Percentiles rank a stretch among this genome's conserved stretches.
phyloP scores from a whole-genome alignment of 805 yeast species.

The Wickerhamiella sorbophila region DNA sequence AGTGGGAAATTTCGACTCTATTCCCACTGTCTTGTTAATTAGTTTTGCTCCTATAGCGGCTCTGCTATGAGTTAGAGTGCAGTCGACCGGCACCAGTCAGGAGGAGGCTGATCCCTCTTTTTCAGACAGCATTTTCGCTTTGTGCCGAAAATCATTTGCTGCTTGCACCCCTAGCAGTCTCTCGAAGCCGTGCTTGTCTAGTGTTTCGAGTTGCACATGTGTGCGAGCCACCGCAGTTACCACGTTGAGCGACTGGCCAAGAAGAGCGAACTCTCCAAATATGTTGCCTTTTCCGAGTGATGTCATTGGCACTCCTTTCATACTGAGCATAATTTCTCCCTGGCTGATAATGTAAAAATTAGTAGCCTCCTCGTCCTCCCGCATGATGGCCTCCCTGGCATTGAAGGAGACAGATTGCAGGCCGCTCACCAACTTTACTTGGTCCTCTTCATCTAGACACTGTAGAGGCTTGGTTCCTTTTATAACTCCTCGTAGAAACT shows the following conservation, averaged over 20 bases:
- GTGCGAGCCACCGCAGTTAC: slow-evolving; percentile 77
- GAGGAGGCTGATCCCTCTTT: too few relatives aligned
- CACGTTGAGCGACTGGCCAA: slow-evolving; percentile 84
- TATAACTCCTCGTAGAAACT: slow-evolving; percentile 77
- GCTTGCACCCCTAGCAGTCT: slow-evolving; percentile 80
- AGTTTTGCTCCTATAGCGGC: too few relatives aligned
- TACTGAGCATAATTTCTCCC: slow-evolving; percentile 69
- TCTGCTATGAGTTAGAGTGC: too few relatives aligned
- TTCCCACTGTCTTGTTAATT: too few relatives aligned
- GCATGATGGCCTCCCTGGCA: slow-evolving; percentile 60
- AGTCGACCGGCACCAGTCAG: too few relatives aligned
- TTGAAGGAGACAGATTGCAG: slow-evolving; percentile 60
- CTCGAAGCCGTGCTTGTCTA: slow-evolving; percentile 85
- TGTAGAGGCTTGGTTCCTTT: slow-evolving; percentile 73
- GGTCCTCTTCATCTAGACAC: slow-evolving; percentile 59
- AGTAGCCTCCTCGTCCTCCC: slow-evolving; percentile 76
- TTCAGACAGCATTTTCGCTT: too few relatives aligned
- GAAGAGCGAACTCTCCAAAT: slow-evolving; percentile 89
- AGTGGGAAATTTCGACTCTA: too few relatives aligned
- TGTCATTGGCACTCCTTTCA: slow-evolving; percentile 40
- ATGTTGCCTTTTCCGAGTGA: slow-evolving; percentile 69
- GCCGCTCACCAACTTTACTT: slow-evolving; percentile 90
- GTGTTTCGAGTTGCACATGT: slow-evolving; percentile 68
- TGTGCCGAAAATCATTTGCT: too few relatives aligned
- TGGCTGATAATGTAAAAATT: slow-evolving; percentile 60